Base-by-base conservation (phyloP, 148 eudicot species). In the Rhododendron mucronatum region DNA sequence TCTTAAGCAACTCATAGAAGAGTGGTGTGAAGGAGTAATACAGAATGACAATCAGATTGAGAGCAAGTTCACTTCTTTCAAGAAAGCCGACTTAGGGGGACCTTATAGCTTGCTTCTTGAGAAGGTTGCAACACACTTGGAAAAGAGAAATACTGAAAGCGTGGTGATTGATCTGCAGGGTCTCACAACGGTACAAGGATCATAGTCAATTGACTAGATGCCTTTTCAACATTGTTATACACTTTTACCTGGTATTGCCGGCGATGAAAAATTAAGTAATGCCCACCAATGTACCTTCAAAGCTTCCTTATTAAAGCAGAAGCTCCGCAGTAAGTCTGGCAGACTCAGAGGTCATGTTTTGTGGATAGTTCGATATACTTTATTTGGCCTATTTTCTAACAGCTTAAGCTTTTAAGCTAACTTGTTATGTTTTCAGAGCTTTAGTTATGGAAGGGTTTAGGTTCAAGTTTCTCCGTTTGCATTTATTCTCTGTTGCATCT, bases 1-100 rank as follows among this genome's bases (percentile, higher is more conserved):
- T 92, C 98, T 96, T 79, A 95, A 96, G 90, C 95, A 91, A 89
- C 96, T 96, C 81, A 89, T 96, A 86, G 99, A 94, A 90, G 98
- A 96, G 90, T 96, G 99, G 99, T 95, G 98, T 87, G 99, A 96
- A 93, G 99, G 95, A 33, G 93, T 92, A 83, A 84, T 96, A 87
- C 96, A 94, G 51, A 88, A 86, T 53, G 87, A 86, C 86, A 86
- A 81, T 89, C 90, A 87, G 82, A 89, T 78, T 67, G 85, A 81
- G 75, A 89, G 84, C 78, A 91, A 86, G 74, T 59, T 78, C 76
- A 89, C 44, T 86, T 78, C 91, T 82, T 81, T 51, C 39, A 87
- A 85, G 53, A 86, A 83, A 78, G 83, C 92, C 59, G 92, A 92
- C 83, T 57, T 85, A 50, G 89, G 91, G 83, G 94, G 89, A 69